phyloP scores from a whole-genome alignment of 352 stramenopile genomes.

The Pythium phragmiticola region DNA sequence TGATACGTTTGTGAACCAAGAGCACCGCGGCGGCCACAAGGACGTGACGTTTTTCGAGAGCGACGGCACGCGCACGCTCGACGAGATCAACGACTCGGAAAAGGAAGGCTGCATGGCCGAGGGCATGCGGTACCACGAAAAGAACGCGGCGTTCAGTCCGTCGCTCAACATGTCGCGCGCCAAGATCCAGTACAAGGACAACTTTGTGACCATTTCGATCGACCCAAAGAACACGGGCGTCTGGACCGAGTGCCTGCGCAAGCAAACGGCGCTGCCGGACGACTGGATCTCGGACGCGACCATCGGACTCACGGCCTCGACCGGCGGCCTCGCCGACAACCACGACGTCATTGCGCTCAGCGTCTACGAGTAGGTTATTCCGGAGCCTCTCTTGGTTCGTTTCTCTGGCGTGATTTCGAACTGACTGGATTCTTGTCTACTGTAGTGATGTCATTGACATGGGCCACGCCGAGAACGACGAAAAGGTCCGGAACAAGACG shows the following conservation, averaged over 20 bases:
- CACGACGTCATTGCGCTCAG: slow-evolving; percentile 77
- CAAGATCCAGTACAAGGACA: slow-evolving; percentile 79
- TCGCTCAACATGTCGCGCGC: slow-evolving; percentile 80
- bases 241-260: slow-evolving; percentile 68
- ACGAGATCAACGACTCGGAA: slow-evolving; percentile 68
- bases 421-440: slow-evolving; percentile 1
- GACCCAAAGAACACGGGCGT: slow-evolving; percentile 70
- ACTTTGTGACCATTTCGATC: slow-evolving; percentile 66
- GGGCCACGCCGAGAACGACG: slow-evolving; percentile 39
- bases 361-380: slow-evolving; percentile 67
- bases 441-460: slow-evolving; percentile 67
- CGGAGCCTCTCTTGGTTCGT: neutral
- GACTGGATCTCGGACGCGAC: slow-evolving; percentile 67
- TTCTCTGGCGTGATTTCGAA: slow-evolving; percentile 1
- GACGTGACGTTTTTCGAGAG: slow-evolving; percentile 84
- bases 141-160: slow-evolving; percentile 72
- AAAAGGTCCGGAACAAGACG: slow-evolving; percentile 62
- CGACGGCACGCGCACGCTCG: slow-evolving; percentile 70
- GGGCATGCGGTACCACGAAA: slow-evolving; percentile 79
- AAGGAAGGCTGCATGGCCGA: slow-evolving; percentile 78
- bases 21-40: slow-evolving; percentile 77
- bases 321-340: slow-evolving; percentile 80
- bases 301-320: slow-evolving; percentile 77
- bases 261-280: slow-evolving; percentile 43
- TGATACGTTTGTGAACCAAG: slow-evolving; percentile 84